Percentiles rank a stretch among this genome's conserved stretches.
Evolutionary conservation across 371 early-diverging fungal species (phyloP).

Genomic region (Gilbertella persicaria): DNA sequence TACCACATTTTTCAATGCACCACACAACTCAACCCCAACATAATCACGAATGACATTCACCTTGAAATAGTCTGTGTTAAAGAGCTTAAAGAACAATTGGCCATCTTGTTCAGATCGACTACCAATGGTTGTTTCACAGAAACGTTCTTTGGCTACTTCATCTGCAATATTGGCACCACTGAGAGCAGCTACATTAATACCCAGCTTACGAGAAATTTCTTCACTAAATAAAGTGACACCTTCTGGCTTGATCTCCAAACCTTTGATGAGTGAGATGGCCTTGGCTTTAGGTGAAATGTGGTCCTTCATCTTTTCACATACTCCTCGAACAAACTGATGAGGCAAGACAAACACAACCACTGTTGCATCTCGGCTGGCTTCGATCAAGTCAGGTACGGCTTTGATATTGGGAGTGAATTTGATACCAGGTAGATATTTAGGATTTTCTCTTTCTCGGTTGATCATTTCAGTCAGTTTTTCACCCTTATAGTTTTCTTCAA

Average conservation of each 20-base stretch:
- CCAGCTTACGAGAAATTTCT: slow-evolving; percentile 78
- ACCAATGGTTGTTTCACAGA: slow-evolving; percentile 97
- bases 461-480: slow-evolving; percentile 91
- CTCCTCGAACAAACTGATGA: slow-evolving; percentile 93
- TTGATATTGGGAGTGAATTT: slow-evolving; percentile 85
- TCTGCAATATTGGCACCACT: slow-evolving; percentile 99
- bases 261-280: slow-evolving; percentile 96
- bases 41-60: slow-evolving; percentile 87
- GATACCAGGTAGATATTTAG: slow-evolving; percentile 95
- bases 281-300: slow-evolving; percentile 67
- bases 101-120: slow-evolving; percentile 73
- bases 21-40: slow-evolving; percentile 95
- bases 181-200: slow-evolving; percentile 80
- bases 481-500: slow-evolving; percentile 85
- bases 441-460: slow-evolving; percentile 93
- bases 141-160: slow-evolving; percentile 94
- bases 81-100: slow-evolving; percentile 76
- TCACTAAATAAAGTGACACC: slow-evolving; percentile 87
- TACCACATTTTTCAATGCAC: slow-evolving; percentile 98
- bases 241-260: slow-evolving; percentile 78
- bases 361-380: slow-evolving; percentile 81
- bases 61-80: slow-evolving; percentile 88
- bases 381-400: slow-evolving; percentile 81
- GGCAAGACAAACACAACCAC: slow-evolving; percentile 96
- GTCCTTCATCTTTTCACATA: slow-evolving; percentile 77